Evolutionary conservation across 371 early-diverging fungal species (phyloP).

Genomic region (Mortierella sp.): DNA sequence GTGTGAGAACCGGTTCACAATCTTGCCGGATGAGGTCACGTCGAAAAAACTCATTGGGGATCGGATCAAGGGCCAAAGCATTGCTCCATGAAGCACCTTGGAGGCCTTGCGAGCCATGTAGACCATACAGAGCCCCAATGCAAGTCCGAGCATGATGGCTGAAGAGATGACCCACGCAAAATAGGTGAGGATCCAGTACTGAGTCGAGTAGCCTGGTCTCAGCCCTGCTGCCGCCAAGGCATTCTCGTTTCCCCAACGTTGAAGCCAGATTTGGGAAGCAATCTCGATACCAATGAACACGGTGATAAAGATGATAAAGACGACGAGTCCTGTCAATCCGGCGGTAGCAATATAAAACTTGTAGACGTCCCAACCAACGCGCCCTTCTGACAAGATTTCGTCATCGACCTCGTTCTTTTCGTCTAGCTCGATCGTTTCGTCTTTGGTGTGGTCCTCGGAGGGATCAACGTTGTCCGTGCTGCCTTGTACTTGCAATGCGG

Average conservation of each 20-base stretch:
- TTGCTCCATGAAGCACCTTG: slow-evolving; percentile 53
- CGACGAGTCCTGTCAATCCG: slow-evolving; percentile 1
- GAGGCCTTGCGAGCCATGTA: slow-evolving; percentile 49
- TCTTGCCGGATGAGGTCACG: slow-evolving; percentile 81
- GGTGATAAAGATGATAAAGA: background rate
- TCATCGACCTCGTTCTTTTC: slow-evolving; percentile 21
- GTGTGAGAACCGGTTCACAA: slow-evolving; percentile 81
- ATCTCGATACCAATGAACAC: slow-evolving; percentile 15
- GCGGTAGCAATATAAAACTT: slow-evolving; percentile 19
- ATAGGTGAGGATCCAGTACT: slow-evolving; percentile 28
- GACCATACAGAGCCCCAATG: slow-evolving; percentile 17
- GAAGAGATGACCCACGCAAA: slow-evolving; percentile 23
- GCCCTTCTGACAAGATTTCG: slow-evolving; percentile 12
- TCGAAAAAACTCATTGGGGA: slow-evolving; percentile 83
- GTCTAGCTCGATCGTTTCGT: slow-evolving; percentile 12
- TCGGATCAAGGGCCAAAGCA: slow-evolving; percentile 61
- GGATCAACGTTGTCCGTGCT: background rate
- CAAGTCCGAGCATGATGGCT: slow-evolving; percentile 7
- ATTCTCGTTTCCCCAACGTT: slow-evolving; percentile 33
- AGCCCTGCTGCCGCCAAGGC: background rate
- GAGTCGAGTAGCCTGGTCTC: slow-evolving; percentile 5
- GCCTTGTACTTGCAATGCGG: background rate
- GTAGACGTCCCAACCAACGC: slow-evolving; percentile 30
- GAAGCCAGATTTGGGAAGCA: slow-evolving; percentile 20
- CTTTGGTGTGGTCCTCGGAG: slow-evolving; percentile 5